These are phyloP conservation scores for Acanthamoeba triangularis DNA, from an alignment of 208 protist genomes.

Conservation along the genomic window DNA sequence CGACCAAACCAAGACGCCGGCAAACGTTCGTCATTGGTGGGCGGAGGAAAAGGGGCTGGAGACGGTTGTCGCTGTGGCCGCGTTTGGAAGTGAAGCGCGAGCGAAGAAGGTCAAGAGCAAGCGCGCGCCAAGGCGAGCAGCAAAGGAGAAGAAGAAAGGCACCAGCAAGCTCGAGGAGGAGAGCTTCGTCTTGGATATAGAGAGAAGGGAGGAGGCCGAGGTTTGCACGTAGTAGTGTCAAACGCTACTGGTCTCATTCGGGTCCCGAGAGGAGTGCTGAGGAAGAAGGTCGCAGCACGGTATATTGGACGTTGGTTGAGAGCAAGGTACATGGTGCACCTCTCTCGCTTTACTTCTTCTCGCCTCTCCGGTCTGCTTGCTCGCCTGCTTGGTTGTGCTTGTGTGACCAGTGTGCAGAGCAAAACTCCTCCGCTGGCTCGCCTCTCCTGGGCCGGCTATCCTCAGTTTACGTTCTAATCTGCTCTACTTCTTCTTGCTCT, in stretches of 20 bases:
- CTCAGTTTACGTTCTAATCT: background rate
- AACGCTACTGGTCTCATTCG: too few relatives aligned
- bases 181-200: background rate
- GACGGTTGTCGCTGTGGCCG: background rate
- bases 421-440: background rate
- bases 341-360: too few relatives aligned
- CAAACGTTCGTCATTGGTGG: background rate
- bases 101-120: background rate
- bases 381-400: background rate
- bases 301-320: too few relatives aligned
- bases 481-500: background rate
- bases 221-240: too few relatives aligned
- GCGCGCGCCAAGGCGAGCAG: slow-evolving; percentile 3
- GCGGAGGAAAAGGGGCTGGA: background rate
- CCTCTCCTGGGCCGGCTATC: too few relatives aligned
- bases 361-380: too few relatives aligned
- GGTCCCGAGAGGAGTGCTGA: too few relatives aligned
- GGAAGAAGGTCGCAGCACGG: too few relatives aligned
- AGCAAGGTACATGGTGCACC: too few relatives aligned
- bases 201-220: background rate
- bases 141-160: background rate
- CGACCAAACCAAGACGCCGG: background rate
- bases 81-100: background rate
- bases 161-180: too few relatives aligned
- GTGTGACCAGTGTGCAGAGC: too few relatives aligned